These are phyloP conservation scores for Barnettozyma salicaria DNA, from an alignment of 805 yeast genomes.

Conservation along the genomic window DNA sequence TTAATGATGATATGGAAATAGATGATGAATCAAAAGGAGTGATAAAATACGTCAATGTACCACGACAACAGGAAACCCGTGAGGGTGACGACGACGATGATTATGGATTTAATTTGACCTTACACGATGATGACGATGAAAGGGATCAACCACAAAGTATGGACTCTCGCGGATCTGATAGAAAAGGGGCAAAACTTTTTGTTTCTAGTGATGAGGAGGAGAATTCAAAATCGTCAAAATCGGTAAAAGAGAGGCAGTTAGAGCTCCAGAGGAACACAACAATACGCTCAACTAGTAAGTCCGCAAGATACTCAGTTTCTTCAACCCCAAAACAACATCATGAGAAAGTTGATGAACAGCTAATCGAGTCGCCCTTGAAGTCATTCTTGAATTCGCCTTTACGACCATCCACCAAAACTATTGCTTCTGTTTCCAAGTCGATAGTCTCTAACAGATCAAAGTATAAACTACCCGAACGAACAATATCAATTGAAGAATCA, in stretches of 20 bases:
- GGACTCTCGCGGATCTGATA: no score
- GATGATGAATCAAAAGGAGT: slow-evolving; percentile 24
- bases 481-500: background rate
- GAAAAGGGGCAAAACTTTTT: slow-evolving; percentile 18
- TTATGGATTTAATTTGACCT: slow-evolving; percentile 3
- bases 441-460: slow-evolving; percentile 8
- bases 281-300: slow-evolving; percentile 5
- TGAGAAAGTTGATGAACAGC: background rate
- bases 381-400: slow-evolving; percentile 9
- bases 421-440: slow-evolving; percentile 9
- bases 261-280: slow-evolving; percentile 21
- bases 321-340: slow-evolving; percentile 2
- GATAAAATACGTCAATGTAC: slow-evolving; percentile 15
- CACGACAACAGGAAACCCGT: no score
- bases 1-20: slow-evolving; percentile 27
- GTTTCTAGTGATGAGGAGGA: slow-evolving; percentile 15
- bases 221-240: slow-evolving; percentile 6
- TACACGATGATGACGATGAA: background rate
- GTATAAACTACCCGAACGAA: background rate
- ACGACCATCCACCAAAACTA: slow-evolving; percentile 9
- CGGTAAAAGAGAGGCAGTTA: slow-evolving; percentile 11
- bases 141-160: background rate
- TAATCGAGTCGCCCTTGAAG: slow-evolving; percentile 7
- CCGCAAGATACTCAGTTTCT: background rate
- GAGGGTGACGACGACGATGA: slow-evolving; percentile 15